These are phyloP conservation scores for Kazachstania africana DNA, from an alignment of 805 yeast genomes.

Conservation along the genomic window DNA sequence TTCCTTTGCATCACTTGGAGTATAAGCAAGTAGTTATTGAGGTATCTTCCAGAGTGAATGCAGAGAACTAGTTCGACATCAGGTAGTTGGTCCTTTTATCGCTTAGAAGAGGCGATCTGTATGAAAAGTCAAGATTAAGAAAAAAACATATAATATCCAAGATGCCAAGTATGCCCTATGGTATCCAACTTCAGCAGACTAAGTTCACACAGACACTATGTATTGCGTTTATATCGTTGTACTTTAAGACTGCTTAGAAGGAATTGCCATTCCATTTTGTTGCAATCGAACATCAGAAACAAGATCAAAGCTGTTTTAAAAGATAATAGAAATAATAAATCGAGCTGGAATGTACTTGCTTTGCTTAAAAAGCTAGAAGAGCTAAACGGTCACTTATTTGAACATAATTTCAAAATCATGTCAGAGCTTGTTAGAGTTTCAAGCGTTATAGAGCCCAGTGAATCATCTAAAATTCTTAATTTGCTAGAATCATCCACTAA, in stretches of 20 bases:
- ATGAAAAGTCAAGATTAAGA: no score
- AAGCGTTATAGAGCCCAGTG: no score
- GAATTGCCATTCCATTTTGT: background rate
- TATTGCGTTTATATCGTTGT: slow-evolving; percentile 1
- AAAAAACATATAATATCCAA: no score
- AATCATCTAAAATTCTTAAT: background rate
- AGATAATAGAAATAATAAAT: slow-evolving; percentile 14
- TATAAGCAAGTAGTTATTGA: no score
- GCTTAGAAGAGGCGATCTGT: no score
- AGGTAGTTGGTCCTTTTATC: no score
- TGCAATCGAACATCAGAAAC: background rate
- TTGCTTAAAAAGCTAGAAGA: slow-evolving; percentile 7
- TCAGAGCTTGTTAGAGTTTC: background rate
- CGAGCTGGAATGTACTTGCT: slow-evolving; percentile 17
- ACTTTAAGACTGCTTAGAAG: background rate
- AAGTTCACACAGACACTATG: slow-evolving; percentile 1
- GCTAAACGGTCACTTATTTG: slow-evolving; percentile 7
- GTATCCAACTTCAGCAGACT: slow-evolving; percentile 1
- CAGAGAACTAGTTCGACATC: no score
- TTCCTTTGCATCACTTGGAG: no score
- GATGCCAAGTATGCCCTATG: no score
- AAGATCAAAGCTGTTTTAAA: slow-evolving; percentile 1
- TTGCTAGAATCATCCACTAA: background rate
- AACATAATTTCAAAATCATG: slow-evolving; percentile 1
- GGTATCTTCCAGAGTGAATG: no score